A percentile compares a stretch with the other conserved stretches of the same genome.
Evolutionary conservation across 352 stramenopile genomes (phyloP).

Genomic region (Pythium pyrilobum): DNA sequence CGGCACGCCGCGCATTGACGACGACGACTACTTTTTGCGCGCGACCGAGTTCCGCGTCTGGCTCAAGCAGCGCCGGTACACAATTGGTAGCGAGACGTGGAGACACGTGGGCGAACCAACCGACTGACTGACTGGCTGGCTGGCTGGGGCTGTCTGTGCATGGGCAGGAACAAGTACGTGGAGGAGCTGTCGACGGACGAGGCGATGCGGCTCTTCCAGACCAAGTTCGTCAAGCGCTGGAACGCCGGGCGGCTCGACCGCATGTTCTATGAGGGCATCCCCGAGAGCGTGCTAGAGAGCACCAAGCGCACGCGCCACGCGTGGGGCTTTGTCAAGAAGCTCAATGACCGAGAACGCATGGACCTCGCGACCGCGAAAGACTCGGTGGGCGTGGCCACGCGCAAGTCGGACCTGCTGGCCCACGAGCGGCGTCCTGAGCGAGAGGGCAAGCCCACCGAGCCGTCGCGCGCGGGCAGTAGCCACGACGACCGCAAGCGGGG

Average conservation of each 20-base stretch:
- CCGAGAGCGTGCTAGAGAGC: constrained; percentile 55
- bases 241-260: constrained; percentile 43
- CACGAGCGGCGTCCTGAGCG: not conserved
- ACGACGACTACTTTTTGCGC: constrained; percentile 67
- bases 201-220: constrained; percentile 39
- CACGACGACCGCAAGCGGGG: too few relatives aligned
- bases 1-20: constrained; percentile 26
- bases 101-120: not conserved
- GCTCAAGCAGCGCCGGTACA: constrained; percentile 49
- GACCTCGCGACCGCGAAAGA: constrained; percentile 59
- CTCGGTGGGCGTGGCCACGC: constrained; percentile 63
- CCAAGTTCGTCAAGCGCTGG: constrained; percentile 60
- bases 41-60: constrained; percentile 71
- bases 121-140: not conserved
- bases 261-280: constrained; percentile 68
- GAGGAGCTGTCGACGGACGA: constrained; percentile 66
- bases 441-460: too few relatives aligned
- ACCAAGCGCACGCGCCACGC: constrained; percentile 64
- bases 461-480: too few relatives aligned
- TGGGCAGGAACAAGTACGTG: constrained; percentile 49
- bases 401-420: constrained; percentile 39
- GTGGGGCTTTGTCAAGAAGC: constrained; percentile 55
- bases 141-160: constrained; percentile 1
- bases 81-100: not conserved
- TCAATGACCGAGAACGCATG: constrained; percentile 58